Percentiles rank a stretch among this genome's conserved stretches.
Evolutionary conservation across 768 basidiomycete species (phyloP).

Genomic region (Lanmaoa pseudosensibilis): DNA sequence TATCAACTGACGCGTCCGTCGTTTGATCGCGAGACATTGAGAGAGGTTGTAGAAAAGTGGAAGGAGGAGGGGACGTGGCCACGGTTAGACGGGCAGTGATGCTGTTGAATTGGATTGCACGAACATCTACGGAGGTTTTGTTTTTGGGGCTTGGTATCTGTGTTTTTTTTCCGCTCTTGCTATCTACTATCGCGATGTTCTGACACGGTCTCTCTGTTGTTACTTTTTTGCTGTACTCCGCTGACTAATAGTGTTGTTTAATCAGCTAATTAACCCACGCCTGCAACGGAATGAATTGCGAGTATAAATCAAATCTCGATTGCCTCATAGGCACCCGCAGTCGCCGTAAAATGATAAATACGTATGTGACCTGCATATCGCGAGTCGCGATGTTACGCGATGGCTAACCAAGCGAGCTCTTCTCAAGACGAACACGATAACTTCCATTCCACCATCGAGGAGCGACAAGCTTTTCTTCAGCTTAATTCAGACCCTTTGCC

Average conservation of each 20-base stretch:
- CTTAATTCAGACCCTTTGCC: background rate
- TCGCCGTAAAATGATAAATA: background rate
- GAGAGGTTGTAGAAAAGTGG: conserved; percentile 78
- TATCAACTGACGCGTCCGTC: conserved; percentile 64
- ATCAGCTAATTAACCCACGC: conserved; percentile 17
- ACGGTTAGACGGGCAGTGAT: conserved; percentile 20
- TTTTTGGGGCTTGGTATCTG: conserved; percentile 19
- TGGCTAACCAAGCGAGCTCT: background rate
- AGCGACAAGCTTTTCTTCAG: conserved; percentile 19
- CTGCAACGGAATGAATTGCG: too few species aligned
- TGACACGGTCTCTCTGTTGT: background rate
- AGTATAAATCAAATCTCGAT: too few species aligned
- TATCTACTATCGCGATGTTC: conserved; percentile 17
- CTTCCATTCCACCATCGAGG: background rate
- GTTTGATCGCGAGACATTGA: conserved; percentile 59
- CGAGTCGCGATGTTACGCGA: background rate
- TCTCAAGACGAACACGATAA: background rate
- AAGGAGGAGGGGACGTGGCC: conserved; percentile 61
- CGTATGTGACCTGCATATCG: too few species aligned
- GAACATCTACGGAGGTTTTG: conserved; percentile 16
- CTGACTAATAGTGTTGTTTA: conserved; percentile 28
- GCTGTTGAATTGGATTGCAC: background rate
- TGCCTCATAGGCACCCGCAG: background rate
- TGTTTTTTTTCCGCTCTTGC: conserved; percentile 10
- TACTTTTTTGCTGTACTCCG: conserved; percentile 25